These are phyloP conservation scores for Coniosporium tulheliwenetii DNA, from an alignment of 2,329 filamentous ascomycete genomes.

Conservation along the genomic window DNA sequence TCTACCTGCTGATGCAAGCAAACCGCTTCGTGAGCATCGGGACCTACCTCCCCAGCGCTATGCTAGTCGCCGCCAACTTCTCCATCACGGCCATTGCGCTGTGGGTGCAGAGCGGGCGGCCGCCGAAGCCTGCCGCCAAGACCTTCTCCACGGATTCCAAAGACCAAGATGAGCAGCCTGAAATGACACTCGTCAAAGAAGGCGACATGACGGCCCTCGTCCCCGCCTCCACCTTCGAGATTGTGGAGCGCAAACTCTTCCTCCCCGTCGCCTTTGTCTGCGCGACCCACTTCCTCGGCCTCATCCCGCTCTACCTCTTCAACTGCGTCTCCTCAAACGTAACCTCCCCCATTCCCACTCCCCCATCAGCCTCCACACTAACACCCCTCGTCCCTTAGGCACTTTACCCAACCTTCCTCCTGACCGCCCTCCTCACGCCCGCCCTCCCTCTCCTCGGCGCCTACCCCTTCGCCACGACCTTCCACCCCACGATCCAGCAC, in stretches of 20 bases:
- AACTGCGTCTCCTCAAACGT: slow-evolving; percentile 56
- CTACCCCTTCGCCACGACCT: slow-evolving; percentile 15
- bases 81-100: slow-evolving; percentile 87
- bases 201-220: slow-evolving; percentile 20
- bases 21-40: slow-evolving; percentile 96
- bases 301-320: slow-evolving; percentile 74
- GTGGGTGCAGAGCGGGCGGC: slow-evolving; percentile 73
- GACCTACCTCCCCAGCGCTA: slow-evolving; percentile 93
- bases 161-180: slow-evolving; percentile 7
- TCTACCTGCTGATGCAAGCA: slow-evolving; percentile 84
- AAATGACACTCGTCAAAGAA: slow-evolving; percentile 19
- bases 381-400: slow-evolving; percentile 7
- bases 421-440: slow-evolving; percentile 39
- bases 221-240: slow-evolving; percentile 20
- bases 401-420: slow-evolving; percentile 11
- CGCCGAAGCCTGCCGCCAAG: slow-evolving; percentile 8
- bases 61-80: slow-evolving; percentile 88
- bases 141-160: slow-evolving; percentile 12
- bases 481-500: slow-evolving; percentile 47
- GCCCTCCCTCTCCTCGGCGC: slow-evolving; percentile 12
- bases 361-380: slow-evolving; percentile 34
- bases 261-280: slow-evolving; percentile 60
- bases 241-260: slow-evolving; percentile 49
- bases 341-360: slow-evolving; percentile 9
- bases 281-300: slow-evolving; percentile 57